Conservation (phyloP, 78 protist species). For the Isochrysis galbana region DNA sequence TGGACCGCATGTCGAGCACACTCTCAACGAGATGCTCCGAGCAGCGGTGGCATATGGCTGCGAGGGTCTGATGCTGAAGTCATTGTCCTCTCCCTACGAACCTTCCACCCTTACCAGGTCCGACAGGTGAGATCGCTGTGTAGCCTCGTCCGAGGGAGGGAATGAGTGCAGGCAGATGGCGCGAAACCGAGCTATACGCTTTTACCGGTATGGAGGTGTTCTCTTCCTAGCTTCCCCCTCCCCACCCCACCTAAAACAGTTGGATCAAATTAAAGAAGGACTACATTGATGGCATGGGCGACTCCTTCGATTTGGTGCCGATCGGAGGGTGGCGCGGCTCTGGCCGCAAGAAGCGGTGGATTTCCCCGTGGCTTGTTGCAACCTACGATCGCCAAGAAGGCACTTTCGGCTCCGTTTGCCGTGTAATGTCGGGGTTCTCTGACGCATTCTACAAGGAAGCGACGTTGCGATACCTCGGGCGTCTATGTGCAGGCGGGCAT, state of each 20-base stretch:
- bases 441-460: slow-evolving; percentile 37
- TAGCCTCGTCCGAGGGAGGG: too few species aligned
- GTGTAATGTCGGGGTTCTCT: slow-evolving; percentile 55
- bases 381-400: slow-evolving; percentile 29
- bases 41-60: neutral
- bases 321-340: slow-evolving; percentile 59
- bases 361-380: slow-evolving; percentile 49
- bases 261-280: slow-evolving; percentile 51
- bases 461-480: neutral
- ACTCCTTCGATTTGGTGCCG: slow-evolving; percentile 55
- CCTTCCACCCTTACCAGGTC: too few species aligned
- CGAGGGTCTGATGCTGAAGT: slow-evolving; percentile 52
- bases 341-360: slow-evolving; percentile 56
- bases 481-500: neutral
- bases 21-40: neutral
- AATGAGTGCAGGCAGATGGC: neutral
- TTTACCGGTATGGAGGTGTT: too few species aligned
- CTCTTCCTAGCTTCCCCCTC: neutral
- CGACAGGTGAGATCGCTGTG: too few species aligned
- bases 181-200: too few species aligned
- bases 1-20: too few species aligned
- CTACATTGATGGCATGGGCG: slow-evolving; percentile 47
- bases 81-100: neutral
- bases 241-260: neutral
- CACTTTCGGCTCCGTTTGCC: slow-evolving; percentile 37